phyloP scores from a whole-genome alignment of 2,329 filamentous ascomycete species.

The Penicillium sp. region DNA sequence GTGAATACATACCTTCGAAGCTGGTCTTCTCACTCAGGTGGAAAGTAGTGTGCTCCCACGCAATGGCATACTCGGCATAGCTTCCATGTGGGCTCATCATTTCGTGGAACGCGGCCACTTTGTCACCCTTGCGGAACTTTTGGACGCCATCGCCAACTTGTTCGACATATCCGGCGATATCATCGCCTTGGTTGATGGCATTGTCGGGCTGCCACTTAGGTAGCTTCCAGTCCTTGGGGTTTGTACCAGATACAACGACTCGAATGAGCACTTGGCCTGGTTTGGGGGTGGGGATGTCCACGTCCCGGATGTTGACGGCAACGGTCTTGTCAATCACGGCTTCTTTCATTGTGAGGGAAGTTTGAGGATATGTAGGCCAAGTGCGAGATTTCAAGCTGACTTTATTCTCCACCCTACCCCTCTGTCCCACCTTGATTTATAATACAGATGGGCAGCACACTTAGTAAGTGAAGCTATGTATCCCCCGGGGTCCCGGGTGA shows the following conservation, averaged over 20 bases:
- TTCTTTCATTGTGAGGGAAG: constrained; percentile 41
- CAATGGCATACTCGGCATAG: constrained; percentile 60
- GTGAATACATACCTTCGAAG: constrained; percentile 50
- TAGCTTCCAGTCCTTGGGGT: constrained; percentile 54
- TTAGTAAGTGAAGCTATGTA: neutral
- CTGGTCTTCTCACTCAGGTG: constrained; percentile 52
- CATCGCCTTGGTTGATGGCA: constrained; percentile 50
- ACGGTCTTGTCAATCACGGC: constrained; percentile 35
- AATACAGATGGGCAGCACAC: neutral
- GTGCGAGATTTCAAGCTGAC: neutral
- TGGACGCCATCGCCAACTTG: constrained; percentile 53
- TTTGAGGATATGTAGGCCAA: neutral
- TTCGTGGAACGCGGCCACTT: constrained; percentile 52
- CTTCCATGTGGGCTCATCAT: constrained; percentile 54
- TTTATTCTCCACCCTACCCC: neutral
- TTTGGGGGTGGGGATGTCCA: constrained; percentile 43
- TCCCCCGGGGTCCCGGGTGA: neutral
- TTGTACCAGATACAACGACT: constrained; percentile 44
- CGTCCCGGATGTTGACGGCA: constrained; percentile 43
- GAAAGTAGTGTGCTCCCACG: constrained; percentile 56
- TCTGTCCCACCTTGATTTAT: neutral
- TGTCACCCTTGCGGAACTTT: constrained; percentile 58
- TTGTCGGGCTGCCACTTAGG: constrained; percentile 12
- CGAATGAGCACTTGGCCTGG: constrained; percentile 42
- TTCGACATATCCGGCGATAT: constrained; percentile 55